Evolutionary conservation across 2,329 filamentous ascomycete species (phyloP).

Genomic region (Sporothrix mexicana): DNA sequence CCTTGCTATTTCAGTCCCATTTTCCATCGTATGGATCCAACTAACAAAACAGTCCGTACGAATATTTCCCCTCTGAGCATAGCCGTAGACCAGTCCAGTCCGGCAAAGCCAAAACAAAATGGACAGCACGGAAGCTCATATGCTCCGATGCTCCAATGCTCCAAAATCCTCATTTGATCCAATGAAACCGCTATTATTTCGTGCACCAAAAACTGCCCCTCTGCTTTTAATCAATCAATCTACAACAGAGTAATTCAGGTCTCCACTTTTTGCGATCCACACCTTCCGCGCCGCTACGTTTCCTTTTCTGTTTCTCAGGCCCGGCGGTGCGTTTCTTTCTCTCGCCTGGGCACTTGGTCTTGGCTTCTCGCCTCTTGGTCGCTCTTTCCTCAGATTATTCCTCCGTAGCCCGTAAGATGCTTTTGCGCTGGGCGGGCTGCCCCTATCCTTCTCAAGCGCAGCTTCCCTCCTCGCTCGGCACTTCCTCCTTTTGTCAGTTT

Average conservation of each 20-base stretch:
- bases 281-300: slow-evolving; percentile 26
- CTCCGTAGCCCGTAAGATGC: slow-evolving; percentile 15
- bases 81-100: background rate
- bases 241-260: background rate
- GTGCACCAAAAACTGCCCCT: slow-evolving; percentile 8
- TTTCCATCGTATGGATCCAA: background rate
- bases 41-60: background rate
- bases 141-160: no score
- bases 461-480: slow-evolving; percentile 4
- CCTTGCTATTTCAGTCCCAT: background rate
- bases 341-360: background rate
- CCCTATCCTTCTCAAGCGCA: slow-evolving; percentile 2
- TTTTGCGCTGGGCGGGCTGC: background rate
- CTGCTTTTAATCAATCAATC: slow-evolving; percentile 13
- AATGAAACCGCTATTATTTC: no score
- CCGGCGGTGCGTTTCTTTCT: background rate
- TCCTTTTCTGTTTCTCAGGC: slow-evolving; percentile 19
- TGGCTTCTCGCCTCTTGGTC: background rate
- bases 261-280: slow-evolving; percentile 18
- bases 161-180: no score
- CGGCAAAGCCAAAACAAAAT: background rate
- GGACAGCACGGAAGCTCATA: no score
- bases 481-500: background rate
- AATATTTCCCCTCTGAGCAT: background rate
- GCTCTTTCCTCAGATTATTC: background rate